These are phyloP conservation scores for Trichocomaceae sp. DNA, from an alignment of 2,329 filamentous ascomycete genomes.

Conservation along the genomic window DNA sequence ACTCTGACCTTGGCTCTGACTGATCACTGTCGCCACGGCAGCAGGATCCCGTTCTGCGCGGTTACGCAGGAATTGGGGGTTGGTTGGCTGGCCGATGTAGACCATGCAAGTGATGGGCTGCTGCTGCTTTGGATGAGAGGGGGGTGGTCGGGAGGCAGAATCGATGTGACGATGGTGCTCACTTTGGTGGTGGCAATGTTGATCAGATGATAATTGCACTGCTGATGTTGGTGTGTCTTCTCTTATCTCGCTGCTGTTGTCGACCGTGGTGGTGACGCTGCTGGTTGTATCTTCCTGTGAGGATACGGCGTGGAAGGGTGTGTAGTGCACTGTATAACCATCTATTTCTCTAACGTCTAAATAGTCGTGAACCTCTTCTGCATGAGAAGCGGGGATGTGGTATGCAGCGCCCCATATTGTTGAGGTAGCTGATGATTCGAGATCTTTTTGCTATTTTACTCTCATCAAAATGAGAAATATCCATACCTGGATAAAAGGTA, in stretches of 20 bases:
- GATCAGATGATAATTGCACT: background rate
- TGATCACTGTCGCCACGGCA: slow-evolving; percentile 72
- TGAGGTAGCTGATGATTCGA: slow-evolving; percentile 32
- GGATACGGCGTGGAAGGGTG: slow-evolving; percentile 65
- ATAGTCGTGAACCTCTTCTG: slow-evolving; percentile 76
- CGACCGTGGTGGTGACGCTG: background rate
- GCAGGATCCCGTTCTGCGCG: slow-evolving; percentile 62
- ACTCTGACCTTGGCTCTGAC: slow-evolving; percentile 69
- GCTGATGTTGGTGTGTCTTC: background rate
- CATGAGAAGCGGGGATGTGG: slow-evolving; percentile 65
- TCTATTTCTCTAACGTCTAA: slow-evolving; percentile 97
- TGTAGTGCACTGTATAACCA: slow-evolving; percentile 90
- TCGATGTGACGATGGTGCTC: background rate
- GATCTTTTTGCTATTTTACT: slow-evolving; percentile 25
- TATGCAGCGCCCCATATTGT: slow-evolving; percentile 90
- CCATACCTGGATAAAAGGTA: slow-evolving; percentile 2
- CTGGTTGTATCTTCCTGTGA: slow-evolving; percentile 10
- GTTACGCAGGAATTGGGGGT: slow-evolving; percentile 72
- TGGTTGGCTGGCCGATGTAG: slow-evolving; percentile 90
- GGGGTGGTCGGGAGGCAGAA: background rate
- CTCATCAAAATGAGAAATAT: background rate
- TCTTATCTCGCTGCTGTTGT: background rate
- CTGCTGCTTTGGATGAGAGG: slow-evolving; percentile 11
- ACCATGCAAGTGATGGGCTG: slow-evolving; percentile 61
- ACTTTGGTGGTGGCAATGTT: background rate